Base-by-base conservation (phyloP, 208 protist genomes). In the Leptomonas pyrrhocoris region DNA sequence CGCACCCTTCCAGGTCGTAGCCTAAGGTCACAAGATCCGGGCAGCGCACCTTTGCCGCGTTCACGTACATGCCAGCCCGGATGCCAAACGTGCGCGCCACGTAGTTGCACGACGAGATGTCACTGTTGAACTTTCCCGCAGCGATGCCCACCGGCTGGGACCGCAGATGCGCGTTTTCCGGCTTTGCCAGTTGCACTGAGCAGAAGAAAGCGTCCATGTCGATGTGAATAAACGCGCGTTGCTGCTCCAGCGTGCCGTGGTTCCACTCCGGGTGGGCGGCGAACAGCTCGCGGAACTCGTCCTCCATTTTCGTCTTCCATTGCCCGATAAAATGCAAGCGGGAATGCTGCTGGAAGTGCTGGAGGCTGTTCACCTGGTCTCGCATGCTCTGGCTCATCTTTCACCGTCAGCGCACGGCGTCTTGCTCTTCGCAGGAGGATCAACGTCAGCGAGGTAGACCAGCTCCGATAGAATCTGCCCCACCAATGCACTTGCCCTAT, bases 181-280 rank as follows among this genome's bases (percentile, higher is more conserved):
- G 77, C 74, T 94, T 97, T 48, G 83, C 82, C 9, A 97, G 80
- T 27, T 88, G 90, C 50, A 98, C 90, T 16, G 86, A 94, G 70
- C 93, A 96, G 75, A 98, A 98, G 71, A 98, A 98, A 43, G 94
- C 96, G 70, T 98, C 97, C 93, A 98, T 96, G 80, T 98, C 96
- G 19, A 98, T 46, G 73, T 98, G 96, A 3, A 93, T 61, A 54
- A 97, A 92, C 1, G 81, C 66, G 13, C 66, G 67, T 61, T 96
- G 90, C 53, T 74, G 69, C 19, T 51, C 55, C 43, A 94, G 67
- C 18, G 66, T 70, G 6, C 88, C 88, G 50, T 94, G 85, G 65
- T 90, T 85, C 85, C 84, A 96, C 51, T 78, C 65, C 11, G 89
- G 84, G 54, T 94, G 81, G 36, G 66, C 77, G 13, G n/a, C 34